Conservation (phyloP, 495 filamentous ascomycete genomes). For the Penicillium simplicissimum region DNA sequence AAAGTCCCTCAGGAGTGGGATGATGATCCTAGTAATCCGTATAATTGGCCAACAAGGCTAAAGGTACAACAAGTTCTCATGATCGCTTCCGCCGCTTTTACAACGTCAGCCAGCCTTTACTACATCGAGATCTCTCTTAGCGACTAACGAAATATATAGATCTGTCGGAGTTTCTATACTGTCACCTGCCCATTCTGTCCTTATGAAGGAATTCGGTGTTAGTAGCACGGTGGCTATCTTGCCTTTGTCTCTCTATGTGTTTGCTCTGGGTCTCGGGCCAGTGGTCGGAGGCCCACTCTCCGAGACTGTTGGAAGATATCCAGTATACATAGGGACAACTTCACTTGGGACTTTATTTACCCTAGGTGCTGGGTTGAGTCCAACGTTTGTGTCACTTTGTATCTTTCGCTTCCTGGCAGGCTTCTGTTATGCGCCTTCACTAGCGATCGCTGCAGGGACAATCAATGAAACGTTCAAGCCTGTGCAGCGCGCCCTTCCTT, state of each 20-base stretch:
- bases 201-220: conserved; percentile 49
- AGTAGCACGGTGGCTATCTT: conserved; percentile 54
- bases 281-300: conserved; percentile 60
- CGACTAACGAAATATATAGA: conserved; percentile 32
- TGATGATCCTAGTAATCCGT: conserved; percentile 24
- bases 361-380: conserved; percentile 59
- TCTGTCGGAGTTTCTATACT: conserved; percentile 57
- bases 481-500: conserved; percentile 35
- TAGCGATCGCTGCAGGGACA: conserved; percentile 47
- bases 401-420: conserved; percentile 65
- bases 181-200: conserved; percentile 42
- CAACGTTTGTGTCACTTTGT: conserved; percentile 54
- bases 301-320: conserved; percentile 58
- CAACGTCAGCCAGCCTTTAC: conserved; percentile 18
- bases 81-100: conserved; percentile 24
- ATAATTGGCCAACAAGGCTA: conserved; percentile 24
- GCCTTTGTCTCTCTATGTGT: conserved; percentile 55
- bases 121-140: background rate
- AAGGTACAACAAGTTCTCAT: conserved; percentile 24
- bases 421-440: conserved; percentile 39
- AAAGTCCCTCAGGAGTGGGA: too few relatives aligned
- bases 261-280: conserved; percentile 60
- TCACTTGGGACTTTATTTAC: conserved; percentile 61
- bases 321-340: conserved; percentile 54
- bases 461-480: conserved; percentile 46